Conservation (phyloP, 2,329 filamentous ascomycete genomes). For the Fusarium virguliforme region DNA sequence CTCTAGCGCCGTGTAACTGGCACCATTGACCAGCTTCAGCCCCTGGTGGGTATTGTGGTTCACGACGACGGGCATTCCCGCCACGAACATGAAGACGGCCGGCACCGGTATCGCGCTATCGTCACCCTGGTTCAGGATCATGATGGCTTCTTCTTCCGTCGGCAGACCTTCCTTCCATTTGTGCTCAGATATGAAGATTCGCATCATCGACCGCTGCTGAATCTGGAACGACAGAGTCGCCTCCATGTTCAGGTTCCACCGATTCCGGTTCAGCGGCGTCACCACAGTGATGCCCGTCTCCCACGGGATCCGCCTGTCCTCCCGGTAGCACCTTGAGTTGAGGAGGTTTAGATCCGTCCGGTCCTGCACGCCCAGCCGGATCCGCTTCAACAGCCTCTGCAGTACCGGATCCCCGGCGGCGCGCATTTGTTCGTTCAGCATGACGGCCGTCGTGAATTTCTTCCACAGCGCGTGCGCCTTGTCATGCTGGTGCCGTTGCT, state of each 20-base stretch:
- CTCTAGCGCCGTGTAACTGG: conserved; percentile 6
- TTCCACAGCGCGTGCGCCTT: not conserved
- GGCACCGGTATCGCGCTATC: no score
- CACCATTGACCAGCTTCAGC: conserved; percentile 16
- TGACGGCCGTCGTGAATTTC: not conserved
- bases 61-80: conserved; percentile 18
- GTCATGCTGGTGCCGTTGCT: not conserved
- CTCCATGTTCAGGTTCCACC: no score
- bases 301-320: not conserved
- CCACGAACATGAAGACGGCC: no score
- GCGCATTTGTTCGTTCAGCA: not conserved
- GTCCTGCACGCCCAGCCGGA: not conserved
- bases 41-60: conserved; percentile 20
- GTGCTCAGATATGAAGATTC: no score
- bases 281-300: conserved; percentile 9
- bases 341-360: not conserved
- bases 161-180: conserved; percentile 1
- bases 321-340: not conserved
- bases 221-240: no score
- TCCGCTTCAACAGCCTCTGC: not conserved
- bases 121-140: no score
- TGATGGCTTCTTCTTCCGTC: conserved; percentile 21
- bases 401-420: not conserved
- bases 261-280: no score
- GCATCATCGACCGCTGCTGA: no score